Base-by-base conservation (phyloP, 306 rosid genomes). In the Mimosa pudica region DNA sequence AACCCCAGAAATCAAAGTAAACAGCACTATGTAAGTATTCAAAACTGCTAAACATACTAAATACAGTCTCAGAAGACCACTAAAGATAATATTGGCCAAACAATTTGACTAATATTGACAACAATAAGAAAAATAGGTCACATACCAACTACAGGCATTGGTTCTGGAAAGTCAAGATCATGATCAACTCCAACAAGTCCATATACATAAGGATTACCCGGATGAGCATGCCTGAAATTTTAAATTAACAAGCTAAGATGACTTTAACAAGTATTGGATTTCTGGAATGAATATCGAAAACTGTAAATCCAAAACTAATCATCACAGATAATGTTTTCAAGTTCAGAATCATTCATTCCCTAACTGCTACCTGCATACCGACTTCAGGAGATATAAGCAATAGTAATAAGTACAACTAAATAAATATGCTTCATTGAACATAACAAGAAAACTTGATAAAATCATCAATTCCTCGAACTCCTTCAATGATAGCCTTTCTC, bases 81-180 rank as follows among this genome's bases (percentile, higher is more conserved):
- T 18, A 18, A 54, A 63, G 65, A 46, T 36, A 48, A 46, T 64
- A 69, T 67, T 49, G 62, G 71, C 60, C 70, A 35, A 73, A 58
- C 36, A 64, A 55, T 76, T 41, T 18, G 24, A 36, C 45, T 7
- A 32, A 48, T 49, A 45, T 35, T 62, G 38, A 44, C 33, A 55
- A n/a, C 71, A 51, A 24, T 52, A 79, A 20, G 65, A 60, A 60
- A 60, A 24, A 20, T 3, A 20, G 18, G 2, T 12, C 16, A 45
- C 89, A 81, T 89, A 94, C 98, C 98, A 79, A 89, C 88, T 20
- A 94, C 95, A 74, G 98, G 98, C 97, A 94, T 94, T 62, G 98
- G 97, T 82, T 94, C 98, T 18, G 98, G 98, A 83, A 94, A 94
- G 87, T 94, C 94, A 58, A 94, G 93, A 84, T 94, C 97, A 13